phyloP scores from a whole-genome alignment of 345 rosid genomes.

The Schrenkiella parvula region DNA sequence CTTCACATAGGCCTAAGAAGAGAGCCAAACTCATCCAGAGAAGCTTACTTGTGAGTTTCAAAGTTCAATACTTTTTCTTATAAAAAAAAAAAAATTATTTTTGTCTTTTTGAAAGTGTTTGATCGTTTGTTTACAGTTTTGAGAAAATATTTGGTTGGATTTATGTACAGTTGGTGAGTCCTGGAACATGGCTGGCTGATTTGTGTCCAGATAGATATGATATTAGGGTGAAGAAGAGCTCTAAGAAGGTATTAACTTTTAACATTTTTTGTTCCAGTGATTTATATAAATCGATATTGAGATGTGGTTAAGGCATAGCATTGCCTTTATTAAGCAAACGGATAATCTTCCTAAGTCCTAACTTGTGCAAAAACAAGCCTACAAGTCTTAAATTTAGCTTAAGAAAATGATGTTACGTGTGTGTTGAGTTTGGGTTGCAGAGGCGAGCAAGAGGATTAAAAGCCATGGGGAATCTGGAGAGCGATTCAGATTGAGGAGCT shows the following conservation, averaged over 20 bases:
- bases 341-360: background rate
- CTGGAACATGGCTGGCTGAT: slow-evolving; percentile 90
- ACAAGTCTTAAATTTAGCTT: too few relatives aligned
- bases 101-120: background rate
- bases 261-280: background rate
- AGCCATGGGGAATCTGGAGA: slow-evolving; percentile 59
- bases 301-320: background rate
- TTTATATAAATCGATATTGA: background rate
- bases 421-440: slow-evolving; percentile 31
- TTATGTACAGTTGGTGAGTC: slow-evolving; percentile 63
- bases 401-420: background rate
- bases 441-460: slow-evolving; percentile 54
- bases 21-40: slow-evolving; percentile 84
- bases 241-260: slow-evolving; percentile 59
- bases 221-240: slow-evolving; percentile 84
- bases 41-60: slow-evolving; percentile 60
- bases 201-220: slow-evolving; percentile 84
- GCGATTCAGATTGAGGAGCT: slow-evolving; percentile 44
- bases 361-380: too few relatives aligned
- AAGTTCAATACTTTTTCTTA: background rate
- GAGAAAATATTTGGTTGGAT: background rate
- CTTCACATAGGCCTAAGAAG: slow-evolving; percentile 88
- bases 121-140: background rate
- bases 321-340: background rate
- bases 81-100: too few relatives aligned